Conservation (phyloP, 2,329 filamentous ascomycete genomes). For the Neospermospora avenae region DNA sequence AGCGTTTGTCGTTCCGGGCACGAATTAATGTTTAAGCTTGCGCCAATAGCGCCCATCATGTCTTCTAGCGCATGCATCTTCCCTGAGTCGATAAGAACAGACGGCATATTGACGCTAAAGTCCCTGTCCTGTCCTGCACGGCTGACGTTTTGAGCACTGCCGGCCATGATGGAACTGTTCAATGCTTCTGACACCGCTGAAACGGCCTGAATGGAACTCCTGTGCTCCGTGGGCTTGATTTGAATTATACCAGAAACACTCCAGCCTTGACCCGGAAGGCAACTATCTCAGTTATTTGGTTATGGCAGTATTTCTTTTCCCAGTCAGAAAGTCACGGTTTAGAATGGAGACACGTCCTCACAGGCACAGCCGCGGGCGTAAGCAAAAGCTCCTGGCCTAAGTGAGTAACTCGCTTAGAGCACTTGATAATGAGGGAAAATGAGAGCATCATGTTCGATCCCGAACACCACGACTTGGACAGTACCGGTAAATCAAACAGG, state of each 20-base stretch:
- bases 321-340: too few relatives aligned
- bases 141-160: not conserved
- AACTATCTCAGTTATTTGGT: too few relatives aligned
- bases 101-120: not conserved
- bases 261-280: too few relatives aligned
- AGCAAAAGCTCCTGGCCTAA: not conserved
- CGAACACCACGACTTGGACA: not conserved
- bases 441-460: not conserved
- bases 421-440: not conserved
- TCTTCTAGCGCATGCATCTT: slow-evolving; percentile 11
- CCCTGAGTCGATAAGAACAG: slow-evolving; percentile 1
- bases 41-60: slow-evolving; percentile 10
- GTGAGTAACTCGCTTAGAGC: not conserved
- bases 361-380: not conserved
- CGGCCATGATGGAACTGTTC: not conserved
- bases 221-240: too few relatives aligned
- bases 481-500: not conserved
- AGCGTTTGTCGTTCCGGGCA: not conserved
- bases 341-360: not conserved
- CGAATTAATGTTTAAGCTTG: slow-evolving; percentile 19
- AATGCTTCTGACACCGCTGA: not conserved
- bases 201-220: too few relatives aligned
- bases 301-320: too few relatives aligned
- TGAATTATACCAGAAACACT: too few relatives aligned
- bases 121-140: not conserved